Conservation (phyloP, 176 grass and related monocot genomes). For the Ensete ventricosum region DNA sequence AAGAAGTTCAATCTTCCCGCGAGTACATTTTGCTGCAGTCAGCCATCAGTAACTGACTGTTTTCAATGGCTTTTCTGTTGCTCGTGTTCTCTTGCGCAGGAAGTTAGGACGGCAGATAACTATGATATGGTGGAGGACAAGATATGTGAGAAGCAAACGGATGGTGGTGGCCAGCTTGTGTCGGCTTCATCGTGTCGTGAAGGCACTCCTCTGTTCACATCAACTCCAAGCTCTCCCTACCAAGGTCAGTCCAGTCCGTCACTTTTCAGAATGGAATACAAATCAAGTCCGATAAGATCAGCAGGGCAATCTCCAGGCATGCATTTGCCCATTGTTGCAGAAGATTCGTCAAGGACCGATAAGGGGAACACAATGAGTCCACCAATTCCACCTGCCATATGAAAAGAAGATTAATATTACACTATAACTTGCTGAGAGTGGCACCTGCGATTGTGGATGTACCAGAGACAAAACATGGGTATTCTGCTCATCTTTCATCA, state of each 20-base stretch:
- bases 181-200: not conserved
- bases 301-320: not conserved
- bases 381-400: not conserved
- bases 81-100: constrained; percentile 56
- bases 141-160: constrained; percentile 13
- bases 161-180: not conserved
- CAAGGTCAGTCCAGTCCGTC: constrained; percentile 3
- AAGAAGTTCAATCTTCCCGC: constrained; percentile 47
- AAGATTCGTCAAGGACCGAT: not conserved
- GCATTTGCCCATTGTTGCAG: not conserved
- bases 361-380: not conserved
- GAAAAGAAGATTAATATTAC: not conserved
- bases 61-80: constrained; percentile 60
- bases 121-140: constrained; percentile 44
- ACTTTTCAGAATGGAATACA: constrained; percentile 6
- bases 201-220: not conserved
- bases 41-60: constrained; percentile 39
- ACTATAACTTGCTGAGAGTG: not conserved
- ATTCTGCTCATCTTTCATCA: not conserved
- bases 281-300: constrained; percentile 2
- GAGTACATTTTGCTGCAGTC: constrained; percentile 39
- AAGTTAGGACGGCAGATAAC: constrained; percentile 59
- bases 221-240: constrained; percentile 10
- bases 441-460: not conserved
- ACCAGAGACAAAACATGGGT: not conserved